Conservation (phyloP, 352 stramenopile genomes). For the Thraustotheca clavata region DNA sequence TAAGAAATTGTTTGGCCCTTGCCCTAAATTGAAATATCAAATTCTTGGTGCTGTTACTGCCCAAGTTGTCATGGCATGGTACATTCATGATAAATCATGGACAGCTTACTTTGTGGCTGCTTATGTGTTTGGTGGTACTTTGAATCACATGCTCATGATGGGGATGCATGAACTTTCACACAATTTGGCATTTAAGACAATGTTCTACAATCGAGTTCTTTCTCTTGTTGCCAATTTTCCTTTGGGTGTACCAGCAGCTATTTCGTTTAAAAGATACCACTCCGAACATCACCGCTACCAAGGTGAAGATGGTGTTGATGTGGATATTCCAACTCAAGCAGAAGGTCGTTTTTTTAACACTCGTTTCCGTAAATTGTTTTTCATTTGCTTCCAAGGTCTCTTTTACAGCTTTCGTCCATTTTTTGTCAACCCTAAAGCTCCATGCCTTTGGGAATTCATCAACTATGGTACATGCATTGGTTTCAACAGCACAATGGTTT, state of each 20-base stretch:
- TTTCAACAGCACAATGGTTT: conserved; percentile 82
- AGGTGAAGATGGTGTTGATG: conserved; percentile 89
- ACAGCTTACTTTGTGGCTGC: conserved; percentile 40
- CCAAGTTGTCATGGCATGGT: conserved; percentile 75
- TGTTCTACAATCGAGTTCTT: conserved; percentile 84
- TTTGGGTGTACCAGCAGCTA: conserved; percentile 85
- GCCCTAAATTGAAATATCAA: conserved; percentile 83
- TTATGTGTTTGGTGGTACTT: conserved; percentile 87
- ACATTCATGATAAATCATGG: conserved; percentile 58
- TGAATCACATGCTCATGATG: conserved; percentile 93
- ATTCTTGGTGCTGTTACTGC: conserved; percentile 56
- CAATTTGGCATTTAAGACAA: conserved; percentile 92
- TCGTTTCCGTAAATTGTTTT: conserved; percentile 87
- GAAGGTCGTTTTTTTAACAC: conserved; percentile 88
- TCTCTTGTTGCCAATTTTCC: conserved; percentile 91
- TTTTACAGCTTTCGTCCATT: conserved; percentile 93
- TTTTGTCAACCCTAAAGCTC: conserved; percentile 87
- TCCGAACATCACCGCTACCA: conserved; percentile 96
- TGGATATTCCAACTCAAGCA: conserved; percentile 88
- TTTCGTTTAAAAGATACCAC: conserved; percentile 96
- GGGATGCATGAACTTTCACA: conserved; percentile 95
- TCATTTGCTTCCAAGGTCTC: conserved; percentile 85
- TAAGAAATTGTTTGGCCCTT: conserved; percentile 84
- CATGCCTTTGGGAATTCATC: conserved; percentile 75
- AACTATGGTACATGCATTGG: conserved; percentile 76